Base-by-base conservation (phyloP, 768 basidiomycete species). In the Amanita subjunquillea region DNA sequence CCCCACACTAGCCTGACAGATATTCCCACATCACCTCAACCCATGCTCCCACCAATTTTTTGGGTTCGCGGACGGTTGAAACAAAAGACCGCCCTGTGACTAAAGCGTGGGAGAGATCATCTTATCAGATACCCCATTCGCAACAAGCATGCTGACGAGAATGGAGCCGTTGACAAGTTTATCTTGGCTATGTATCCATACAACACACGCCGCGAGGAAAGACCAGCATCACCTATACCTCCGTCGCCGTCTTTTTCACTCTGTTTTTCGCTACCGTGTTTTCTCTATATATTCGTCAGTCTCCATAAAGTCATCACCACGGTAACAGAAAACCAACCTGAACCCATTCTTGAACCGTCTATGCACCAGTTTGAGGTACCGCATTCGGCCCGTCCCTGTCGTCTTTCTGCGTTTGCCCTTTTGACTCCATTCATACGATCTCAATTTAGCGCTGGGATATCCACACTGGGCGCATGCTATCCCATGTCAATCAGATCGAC, bases 381-480 rank as follows among this genome's bases (percentile, higher is more conserved):
- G 74, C 93, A 96, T 96, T 65, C 94, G 80, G 59, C 95, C 95
- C 59, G 95, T 94, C 55, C 96, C 96, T 55, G 96, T 97, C 45
- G 95, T 98, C 85, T 95, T 96, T 83, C 95, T 87, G 73, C 96
- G 87, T 84, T 98, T 97, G 51, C 96, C 96, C 82, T 99, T 99
- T 68, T 84, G 79, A 60, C 93, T 92, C 96, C 96, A 98, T 73
- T 97, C 88, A 72, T 83, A 98, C 63, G 91, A 93, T 65, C 95
- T 84, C 63, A 95, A 72, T 74, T 91, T 98, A 51, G 96, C 94
- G 52, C 91, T 74, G 42, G 96, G 96, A 75, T 92, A 98, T 54
- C 95, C 96, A 69, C 96, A 97, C 67, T 91, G 88, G 22, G 85
- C 87, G 73, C 96, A 98, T 55, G 84, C 93, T 96, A 32, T 27